phyloP scores from a whole-genome alignment of 345 rosid genomes.

The Eucalyptus melliodora region DNA sequence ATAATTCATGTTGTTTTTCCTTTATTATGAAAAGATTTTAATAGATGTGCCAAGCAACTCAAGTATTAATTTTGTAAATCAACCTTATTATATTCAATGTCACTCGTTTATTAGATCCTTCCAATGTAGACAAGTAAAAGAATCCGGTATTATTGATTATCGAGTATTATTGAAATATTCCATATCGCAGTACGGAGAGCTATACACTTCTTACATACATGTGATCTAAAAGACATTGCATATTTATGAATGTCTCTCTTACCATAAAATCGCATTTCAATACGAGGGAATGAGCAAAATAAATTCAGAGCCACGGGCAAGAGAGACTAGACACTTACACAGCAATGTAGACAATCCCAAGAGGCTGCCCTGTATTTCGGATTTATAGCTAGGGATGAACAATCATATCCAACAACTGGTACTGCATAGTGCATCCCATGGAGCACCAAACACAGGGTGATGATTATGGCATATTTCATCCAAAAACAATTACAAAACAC shows the following conservation, averaged over 20 bases:
- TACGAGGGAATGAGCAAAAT: neutral
- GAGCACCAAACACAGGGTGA: neutral
- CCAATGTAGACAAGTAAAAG: neutral
- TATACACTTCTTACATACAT: no score
- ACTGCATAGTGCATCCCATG: neutral
- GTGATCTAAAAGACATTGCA: neutral
- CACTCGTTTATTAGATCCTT: neutral
- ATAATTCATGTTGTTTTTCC: no score
- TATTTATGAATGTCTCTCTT: neutral
- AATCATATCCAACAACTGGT: neutral
- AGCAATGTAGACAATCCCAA: neutral
- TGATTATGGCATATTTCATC: neutral
- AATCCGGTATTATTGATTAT: no score
- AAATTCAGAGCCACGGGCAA: neutral
- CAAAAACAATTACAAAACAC: neutral
- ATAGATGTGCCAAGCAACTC: neutral
- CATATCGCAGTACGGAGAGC: rapidly evolving
- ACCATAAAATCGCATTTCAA: neutral
- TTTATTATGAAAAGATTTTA: no score
- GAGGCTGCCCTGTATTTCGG: neutral
- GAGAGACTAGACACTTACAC: neutral
- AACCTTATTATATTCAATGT: neutral
- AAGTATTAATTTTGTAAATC: neutral
- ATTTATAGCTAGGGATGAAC: neutral
- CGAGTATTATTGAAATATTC: no score